Evolutionary conservation across 768 basidiomycete genomes (phyloP).

Genomic region (Tephrocybe rancida): DNA sequence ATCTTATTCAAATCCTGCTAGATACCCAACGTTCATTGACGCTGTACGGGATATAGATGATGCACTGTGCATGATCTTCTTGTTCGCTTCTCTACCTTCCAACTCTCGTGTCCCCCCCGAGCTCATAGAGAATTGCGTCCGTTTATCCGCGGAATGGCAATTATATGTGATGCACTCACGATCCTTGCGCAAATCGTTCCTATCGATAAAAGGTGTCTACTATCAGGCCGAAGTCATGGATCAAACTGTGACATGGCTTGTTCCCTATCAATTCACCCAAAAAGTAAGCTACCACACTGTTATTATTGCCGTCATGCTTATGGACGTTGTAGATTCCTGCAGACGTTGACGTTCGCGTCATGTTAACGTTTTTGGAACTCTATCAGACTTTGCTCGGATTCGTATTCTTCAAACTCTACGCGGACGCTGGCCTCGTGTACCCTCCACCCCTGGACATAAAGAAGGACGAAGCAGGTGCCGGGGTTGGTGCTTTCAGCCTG

Average conservation of each 20-base stretch:
- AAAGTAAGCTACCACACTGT: conserved; percentile 55
- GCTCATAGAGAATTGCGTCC: conserved; percentile 87
- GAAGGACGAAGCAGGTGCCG: conserved; percentile 85
- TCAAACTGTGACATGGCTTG: conserved; percentile 92
- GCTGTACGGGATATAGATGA: conserved; percentile 97
- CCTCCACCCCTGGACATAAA: conserved; percentile 87
- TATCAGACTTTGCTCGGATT: conserved; percentile 97
- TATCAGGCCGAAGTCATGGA: conserved; percentile 96
- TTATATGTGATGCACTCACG: conserved; percentile 90
- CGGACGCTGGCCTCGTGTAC: conserved; percentile 90
- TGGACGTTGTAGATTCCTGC: conserved; percentile 68
- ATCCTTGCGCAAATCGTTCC: conserved; percentile 86
- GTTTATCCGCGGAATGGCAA: conserved; percentile 95
- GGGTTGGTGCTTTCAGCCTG: conserved; percentile 85
- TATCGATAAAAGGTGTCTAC: conserved; percentile 98
- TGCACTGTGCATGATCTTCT: conserved; percentile 90
- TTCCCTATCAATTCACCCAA: conserved; percentile 97
- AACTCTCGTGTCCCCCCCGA: conserved; percentile 78
- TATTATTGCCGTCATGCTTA: conserved; percentile 7
- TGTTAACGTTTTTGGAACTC: conserved; percentile 96
- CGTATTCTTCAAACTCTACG: conserved; percentile 97
- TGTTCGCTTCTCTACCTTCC: conserved; percentile 93
- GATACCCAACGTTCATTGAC: conserved; percentile 97
- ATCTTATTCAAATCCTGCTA: conserved; percentile 31
- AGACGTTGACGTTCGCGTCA: conserved; percentile 97